Evolutionary conservation across 495 filamentous ascomycete genomes (phyloP).

Genomic region (Cairneyella variabilis): DNA sequence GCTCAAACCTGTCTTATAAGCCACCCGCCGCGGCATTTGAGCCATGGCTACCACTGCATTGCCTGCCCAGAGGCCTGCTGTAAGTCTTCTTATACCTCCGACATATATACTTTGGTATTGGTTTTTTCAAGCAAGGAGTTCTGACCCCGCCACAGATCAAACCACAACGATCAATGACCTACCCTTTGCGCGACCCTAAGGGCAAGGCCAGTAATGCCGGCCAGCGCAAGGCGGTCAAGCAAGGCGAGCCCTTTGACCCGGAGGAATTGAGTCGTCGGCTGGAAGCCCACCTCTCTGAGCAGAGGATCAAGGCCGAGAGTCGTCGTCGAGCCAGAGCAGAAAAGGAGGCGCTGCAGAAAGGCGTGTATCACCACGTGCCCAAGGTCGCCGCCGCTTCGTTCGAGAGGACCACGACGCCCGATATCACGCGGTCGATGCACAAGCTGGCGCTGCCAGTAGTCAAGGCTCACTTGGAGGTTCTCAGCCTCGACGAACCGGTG

Average conservation of each 20-base stretch:
- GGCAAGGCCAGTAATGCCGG: background rate
- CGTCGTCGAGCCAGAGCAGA: conserved; percentile 21
- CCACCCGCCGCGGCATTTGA: background rate
- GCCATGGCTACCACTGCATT: conserved; percentile 1
- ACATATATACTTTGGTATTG: too few species aligned
- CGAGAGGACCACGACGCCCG: conserved; percentile 40
- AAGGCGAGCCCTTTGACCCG: conserved; percentile 44
- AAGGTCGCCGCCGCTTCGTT: conserved; percentile 46
- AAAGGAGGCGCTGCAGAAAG: conserved; percentile 5
- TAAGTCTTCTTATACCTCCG: background rate
- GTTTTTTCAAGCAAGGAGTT: background rate
- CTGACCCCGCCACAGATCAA: conserved; percentile 15
- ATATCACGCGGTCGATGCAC: conserved; percentile 35
- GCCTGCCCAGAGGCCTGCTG: background rate
- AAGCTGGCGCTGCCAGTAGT: conserved; percentile 37
- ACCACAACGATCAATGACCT: conserved; percentile 23
- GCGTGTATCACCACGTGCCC: conserved; percentile 36
- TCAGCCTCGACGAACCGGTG: conserved; percentile 9
- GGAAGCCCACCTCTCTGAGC: conserved; percentile 33
- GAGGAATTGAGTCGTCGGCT: conserved; percentile 46
- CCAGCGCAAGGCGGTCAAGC: conserved; percentile 17
- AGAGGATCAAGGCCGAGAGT: conserved; percentile 36
- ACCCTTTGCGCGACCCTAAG: conserved; percentile 18
- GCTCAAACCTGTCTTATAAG: background rate
- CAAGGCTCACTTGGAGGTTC: conserved; percentile 29